These are phyloP conservation scores for Biscogniauxia marginata DNA, from an alignment of 2,329 filamentous ascomycete species.

Conservation along the genomic window DNA sequence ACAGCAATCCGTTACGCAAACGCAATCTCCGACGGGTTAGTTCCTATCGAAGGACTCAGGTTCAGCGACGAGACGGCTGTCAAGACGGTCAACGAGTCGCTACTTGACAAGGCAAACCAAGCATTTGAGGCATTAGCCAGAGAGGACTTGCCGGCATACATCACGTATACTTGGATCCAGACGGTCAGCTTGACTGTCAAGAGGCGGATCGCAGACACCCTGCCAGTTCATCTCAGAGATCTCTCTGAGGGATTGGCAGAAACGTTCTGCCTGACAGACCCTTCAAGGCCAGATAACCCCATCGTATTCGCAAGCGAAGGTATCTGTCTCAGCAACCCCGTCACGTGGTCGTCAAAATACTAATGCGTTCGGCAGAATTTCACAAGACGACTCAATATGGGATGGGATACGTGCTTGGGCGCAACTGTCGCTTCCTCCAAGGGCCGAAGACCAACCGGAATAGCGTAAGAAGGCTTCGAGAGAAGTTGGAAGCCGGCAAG, in stretches of 20 bases:
- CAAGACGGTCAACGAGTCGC: constrained; percentile 53
- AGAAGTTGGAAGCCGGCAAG: constrained; percentile 60
- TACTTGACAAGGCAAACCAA: constrained; percentile 62
- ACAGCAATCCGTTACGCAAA: constrained; percentile 71
- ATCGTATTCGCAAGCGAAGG: constrained; percentile 77
- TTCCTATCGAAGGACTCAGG: constrained; percentile 52
- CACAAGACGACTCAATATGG: constrained; percentile 74
- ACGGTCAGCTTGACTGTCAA: constrained; percentile 70
- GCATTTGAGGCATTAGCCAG: constrained; percentile 64
- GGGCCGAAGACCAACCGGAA: constrained; percentile 67
- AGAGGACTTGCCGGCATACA: constrained; percentile 70
- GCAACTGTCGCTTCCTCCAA: constrained; percentile 77
- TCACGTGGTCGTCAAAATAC: constrained; percentile 2
- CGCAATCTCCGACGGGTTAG: constrained; percentile 60
- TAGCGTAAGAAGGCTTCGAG: constrained; percentile 60
- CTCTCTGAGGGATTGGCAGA: constrained; percentile 75
- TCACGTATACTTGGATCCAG: constrained; percentile 66
- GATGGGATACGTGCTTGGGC: constrained; percentile 68
- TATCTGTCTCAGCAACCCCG: constrained; percentile 28
- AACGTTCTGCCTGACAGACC: constrained; percentile 75
- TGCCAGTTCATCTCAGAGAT: constrained; percentile 62
- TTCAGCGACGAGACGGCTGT: constrained; percentile 53
- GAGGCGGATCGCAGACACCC: constrained; percentile 64
- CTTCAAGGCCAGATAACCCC: constrained; percentile 69
- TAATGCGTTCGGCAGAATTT: constrained; percentile 53